phyloP scores from a whole-genome alignment of 352 stramenopile genomes.

The Plasmopara muralis region DNA sequence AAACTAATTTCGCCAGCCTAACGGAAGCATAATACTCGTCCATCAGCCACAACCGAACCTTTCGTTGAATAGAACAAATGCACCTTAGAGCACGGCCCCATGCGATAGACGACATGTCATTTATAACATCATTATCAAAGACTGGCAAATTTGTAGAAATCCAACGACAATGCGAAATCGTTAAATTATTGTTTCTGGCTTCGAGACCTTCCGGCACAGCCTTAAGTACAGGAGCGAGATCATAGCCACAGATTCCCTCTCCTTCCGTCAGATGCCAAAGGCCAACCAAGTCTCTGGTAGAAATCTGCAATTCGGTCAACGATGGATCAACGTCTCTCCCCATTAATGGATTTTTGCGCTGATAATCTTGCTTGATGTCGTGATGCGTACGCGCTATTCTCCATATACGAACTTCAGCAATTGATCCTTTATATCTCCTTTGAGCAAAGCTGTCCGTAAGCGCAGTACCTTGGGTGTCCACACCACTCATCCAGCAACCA shows the following conservation, averaged over 20 bases:
- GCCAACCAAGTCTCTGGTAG: conserved; percentile 30
- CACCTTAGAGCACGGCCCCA: conserved; percentile 29
- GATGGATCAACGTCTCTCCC: conserved; percentile 8
- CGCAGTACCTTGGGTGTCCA: conserved; percentile 30
- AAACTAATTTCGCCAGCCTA: conserved; percentile 33
- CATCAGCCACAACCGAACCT: conserved; percentile 26
- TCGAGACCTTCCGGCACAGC: conserved; percentile 11
- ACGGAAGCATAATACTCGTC: conserved; percentile 21
- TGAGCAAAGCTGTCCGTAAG: conserved; percentile 32
- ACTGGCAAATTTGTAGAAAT: conserved; percentile 48
- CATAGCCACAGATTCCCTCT: conserved; percentile 56
- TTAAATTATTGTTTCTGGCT: conserved; percentile 31
- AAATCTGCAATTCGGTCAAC: conserved; percentile 8
- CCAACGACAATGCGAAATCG: conserved; percentile 66
- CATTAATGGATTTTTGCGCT: conserved; percentile 51
- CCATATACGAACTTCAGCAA: conserved; percentile 76
- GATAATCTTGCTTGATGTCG: conserved; percentile 58
- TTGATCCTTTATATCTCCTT: conserved; percentile 62
- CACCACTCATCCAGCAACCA: conserved; percentile 65
- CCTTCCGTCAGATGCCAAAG: conserved; percentile 77
- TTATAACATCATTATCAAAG: conserved; percentile 33
- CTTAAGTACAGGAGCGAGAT: conserved; percentile 24
- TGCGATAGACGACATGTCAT: conserved; percentile 21
- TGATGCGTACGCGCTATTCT: conserved; percentile 25
- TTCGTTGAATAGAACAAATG: conserved; percentile 34